phyloP scores from a whole-genome alignment of 1,139 yeast species.

The Geotrichum phurueaensis region DNA sequence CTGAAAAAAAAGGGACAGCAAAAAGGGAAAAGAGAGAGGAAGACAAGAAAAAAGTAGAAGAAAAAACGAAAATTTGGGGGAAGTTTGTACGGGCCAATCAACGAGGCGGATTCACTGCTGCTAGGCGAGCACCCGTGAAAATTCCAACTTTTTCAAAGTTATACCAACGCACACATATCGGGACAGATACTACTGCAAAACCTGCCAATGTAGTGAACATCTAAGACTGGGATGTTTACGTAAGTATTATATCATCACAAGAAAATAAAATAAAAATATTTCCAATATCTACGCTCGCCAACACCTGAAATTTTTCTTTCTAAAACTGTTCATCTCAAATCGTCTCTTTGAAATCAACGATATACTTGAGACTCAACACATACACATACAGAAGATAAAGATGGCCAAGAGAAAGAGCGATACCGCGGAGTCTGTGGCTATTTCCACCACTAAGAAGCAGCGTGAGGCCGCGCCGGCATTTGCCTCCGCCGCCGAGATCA shows the following conservation, averaged over 20 bases:
- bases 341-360: not conserved
- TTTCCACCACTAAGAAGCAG: conserved; percentile 2
- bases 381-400: not conserved
- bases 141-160: not conserved
- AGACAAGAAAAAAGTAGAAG: not conserved
- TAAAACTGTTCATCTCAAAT: not conserved
- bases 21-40: not conserved
- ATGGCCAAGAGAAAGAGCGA: conserved; percentile 10
- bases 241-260: not conserved
- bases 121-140: not conserved
- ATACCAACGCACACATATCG: not conserved
- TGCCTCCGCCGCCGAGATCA: conserved; percentile 7
- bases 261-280: not conserved
- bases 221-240: not conserved
- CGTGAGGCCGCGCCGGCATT: conserved; percentile 2
- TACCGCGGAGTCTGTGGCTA: not conserved
- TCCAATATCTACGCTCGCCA: not conserved
- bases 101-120: not conserved
- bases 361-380: not conserved
- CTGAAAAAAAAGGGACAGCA: not conserved
- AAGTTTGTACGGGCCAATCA: not conserved
- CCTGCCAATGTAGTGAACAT: not conserved
- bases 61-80: not conserved
- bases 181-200: not conserved
- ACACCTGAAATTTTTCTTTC: not conserved